Percentiles rank a stretch among this genome's conserved stretches.
Conservation (phyloP, 768 basidiomycete species). For the Tulasnella sp. region DNA sequence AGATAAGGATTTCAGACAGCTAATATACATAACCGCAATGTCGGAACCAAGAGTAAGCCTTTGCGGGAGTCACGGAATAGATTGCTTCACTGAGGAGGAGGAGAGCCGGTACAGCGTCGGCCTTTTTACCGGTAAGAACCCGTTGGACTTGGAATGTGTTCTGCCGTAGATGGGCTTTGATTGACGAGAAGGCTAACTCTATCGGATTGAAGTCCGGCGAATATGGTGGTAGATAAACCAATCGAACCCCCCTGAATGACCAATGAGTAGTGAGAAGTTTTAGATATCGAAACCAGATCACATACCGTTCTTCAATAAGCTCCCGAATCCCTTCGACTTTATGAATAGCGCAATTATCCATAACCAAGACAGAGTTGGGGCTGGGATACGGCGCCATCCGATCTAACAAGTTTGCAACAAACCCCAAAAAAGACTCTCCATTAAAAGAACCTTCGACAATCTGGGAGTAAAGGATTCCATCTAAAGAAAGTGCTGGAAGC, state of each 20-base stretch:
- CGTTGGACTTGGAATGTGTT: neutral
- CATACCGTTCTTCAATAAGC: neutral
- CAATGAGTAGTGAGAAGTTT: neutral
- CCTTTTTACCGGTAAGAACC: neutral
- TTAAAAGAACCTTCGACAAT: neutral
- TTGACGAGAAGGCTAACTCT: conserved; percentile 20
- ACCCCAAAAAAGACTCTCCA: conserved; percentile 27
- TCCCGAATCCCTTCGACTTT: conserved; percentile 8
- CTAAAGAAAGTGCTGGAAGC: conserved; percentile 22
- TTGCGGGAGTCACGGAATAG: neutral
- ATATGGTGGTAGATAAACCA: conserved; percentile 23
- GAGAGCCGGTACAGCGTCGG: neutral
- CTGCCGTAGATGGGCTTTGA: conserved; percentile 19
- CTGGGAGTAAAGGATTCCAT: neutral
- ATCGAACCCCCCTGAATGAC: neutral
- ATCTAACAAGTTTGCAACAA: conserved; percentile 24
- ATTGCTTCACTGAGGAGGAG: neutral
- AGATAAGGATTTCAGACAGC: neutral
- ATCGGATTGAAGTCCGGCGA: conserved; percentile 27
- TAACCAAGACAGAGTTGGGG: conserved; percentile 37
- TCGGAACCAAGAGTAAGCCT: conserved; percentile 15
- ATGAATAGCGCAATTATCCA: conserved; percentile 38
- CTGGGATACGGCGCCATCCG: conserved; percentile 32
- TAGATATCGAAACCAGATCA: too few relatives aligned
- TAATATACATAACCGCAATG: conserved; percentile 19